Base-by-base conservation (phyloP, 163 green algal genomes). In the Botryococcus braunii region DNA sequence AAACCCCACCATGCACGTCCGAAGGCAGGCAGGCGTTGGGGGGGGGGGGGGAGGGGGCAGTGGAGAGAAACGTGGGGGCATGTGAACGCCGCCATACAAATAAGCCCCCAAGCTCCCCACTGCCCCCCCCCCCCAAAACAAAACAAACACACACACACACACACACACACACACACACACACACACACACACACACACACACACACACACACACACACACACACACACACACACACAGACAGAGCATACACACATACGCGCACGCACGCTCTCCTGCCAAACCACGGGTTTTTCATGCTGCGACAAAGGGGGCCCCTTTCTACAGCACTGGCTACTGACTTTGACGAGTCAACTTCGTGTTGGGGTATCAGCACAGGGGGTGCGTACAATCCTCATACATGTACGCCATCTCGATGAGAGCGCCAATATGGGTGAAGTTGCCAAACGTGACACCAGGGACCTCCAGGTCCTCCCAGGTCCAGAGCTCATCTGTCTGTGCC, bases 361-460 rank as follows among this genome's bases (percentile, higher is more conserved):
- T 27, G 43, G 13, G 13, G 43, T 17, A 52, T 17, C 13, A 17
- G 17, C 43, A 13, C 43, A 13, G 43, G 43, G 43, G 43, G 43
- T 35, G 37, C 69, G 34, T 61, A 77, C 79, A 65, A 36, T 82
- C 82, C 61, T 81, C 70, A 43, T 86, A 87, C 5, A 69, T 69
- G 32, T 81, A 83, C 2, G 76, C 72, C 7, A 91, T 70, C 70
- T 93, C 85, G 35, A 75, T 66, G 1, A 89, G 43, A 1, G 85
- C 85, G 6, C 64, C 74, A 9, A 72, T n/a, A 25, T 85, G 50
- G n/a, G n/a, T n/a, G n/a, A n/a, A n/a, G n/a, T n/a, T n/a, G n/a
- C n/a, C n/a, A n/a, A n/a, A n/a, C 55, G 56, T 62, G 58, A 36
- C 35, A 57, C 56, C 59, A 21, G 9, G 23, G 6, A 60, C 29